Percentiles rank a stretch among this genome's conserved stretches.
Evolutionary conservation across 225 moss, liverwort and hornwort genomes (phyloP).

Genomic region (Thuidium tamariscinum): DNA sequence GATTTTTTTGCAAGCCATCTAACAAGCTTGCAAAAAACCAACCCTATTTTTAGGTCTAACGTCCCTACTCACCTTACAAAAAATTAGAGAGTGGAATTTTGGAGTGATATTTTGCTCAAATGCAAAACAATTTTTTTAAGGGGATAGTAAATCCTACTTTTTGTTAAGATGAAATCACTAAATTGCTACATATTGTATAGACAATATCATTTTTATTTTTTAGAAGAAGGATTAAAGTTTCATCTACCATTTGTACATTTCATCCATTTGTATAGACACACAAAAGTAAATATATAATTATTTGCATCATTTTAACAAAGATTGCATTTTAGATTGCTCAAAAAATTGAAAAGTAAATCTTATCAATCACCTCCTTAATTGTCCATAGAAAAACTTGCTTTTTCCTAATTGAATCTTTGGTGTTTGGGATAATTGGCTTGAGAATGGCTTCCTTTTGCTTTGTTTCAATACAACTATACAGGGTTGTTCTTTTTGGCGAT

Average conservation of each 20-base stretch:
- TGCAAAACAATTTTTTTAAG: neutral
- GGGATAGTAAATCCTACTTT: neutral
- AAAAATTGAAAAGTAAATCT: neutral
- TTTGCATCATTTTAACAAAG: neutral
- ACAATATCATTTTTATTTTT: neutral
- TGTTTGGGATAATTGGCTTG: neutral
- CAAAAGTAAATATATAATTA: neutral
- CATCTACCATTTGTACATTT: neutral
- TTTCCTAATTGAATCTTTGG: neutral
- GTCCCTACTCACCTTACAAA: neutral
- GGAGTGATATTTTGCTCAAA: neutral
- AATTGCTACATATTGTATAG: fast-evolving
- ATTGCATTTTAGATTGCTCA: fast-evolving
- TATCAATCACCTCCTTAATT: fast-evolving
- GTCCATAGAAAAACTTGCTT: neutral
- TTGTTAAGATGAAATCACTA: neutral
- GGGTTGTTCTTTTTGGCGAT: no score
- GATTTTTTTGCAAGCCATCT: neutral
- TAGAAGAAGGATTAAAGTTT: neutral
- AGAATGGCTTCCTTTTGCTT: neutral
- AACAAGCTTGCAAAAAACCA: neutral
- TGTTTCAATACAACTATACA: neutral
- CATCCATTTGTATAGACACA: neutral
- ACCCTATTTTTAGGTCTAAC: fast-evolving
- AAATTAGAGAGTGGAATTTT: fast-evolving